phyloP scores from a whole-genome alignment of 2,329 filamentous ascomycete species.

The Chrysoporthe puriensis region DNA sequence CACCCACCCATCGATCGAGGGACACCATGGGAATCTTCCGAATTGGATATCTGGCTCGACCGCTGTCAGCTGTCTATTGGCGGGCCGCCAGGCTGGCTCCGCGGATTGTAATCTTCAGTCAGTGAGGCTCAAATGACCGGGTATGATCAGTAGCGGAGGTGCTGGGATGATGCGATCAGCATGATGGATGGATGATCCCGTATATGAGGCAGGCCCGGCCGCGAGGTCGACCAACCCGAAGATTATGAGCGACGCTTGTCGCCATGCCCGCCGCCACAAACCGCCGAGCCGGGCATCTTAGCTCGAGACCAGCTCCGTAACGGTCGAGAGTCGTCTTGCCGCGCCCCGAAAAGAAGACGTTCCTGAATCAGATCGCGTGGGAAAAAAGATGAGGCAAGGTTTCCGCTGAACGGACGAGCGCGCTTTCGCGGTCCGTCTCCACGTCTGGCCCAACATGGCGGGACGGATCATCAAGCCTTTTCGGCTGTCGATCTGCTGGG shows the following conservation, averaged over 20 bases:
- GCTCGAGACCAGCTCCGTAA: background rate
- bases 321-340: background rate
- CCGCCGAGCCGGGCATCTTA: background rate
- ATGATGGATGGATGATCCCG: slow-evolving; percentile 1
- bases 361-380: background rate
- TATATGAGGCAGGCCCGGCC: background rate
- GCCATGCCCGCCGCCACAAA: background rate
- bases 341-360: background rate
- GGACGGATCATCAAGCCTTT: slow-evolving; percentile 21
- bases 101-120: background rate
- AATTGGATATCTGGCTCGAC: background rate
- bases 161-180: background rate
- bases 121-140: background rate
- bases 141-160: too few relatives aligned
- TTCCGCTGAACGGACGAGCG: background rate
- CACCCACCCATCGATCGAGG: background rate
- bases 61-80: slow-evolving; percentile 1
- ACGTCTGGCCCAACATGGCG: slow-evolving; percentile 13
- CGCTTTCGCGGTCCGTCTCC: background rate
- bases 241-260: slow-evolving; percentile 16
- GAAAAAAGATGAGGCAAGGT: background rate
- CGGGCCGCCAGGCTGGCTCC: too few relatives aligned
- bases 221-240: background rate
- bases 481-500: slow-evolving; percentile 3
- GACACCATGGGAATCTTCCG: background rate